Percentiles rank a stretch among this genome's conserved stretches.
Evolutionary conservation across 768 basidiomycete genomes (phyloP).

Genomic region (Pisolithus marmoratus): DNA sequence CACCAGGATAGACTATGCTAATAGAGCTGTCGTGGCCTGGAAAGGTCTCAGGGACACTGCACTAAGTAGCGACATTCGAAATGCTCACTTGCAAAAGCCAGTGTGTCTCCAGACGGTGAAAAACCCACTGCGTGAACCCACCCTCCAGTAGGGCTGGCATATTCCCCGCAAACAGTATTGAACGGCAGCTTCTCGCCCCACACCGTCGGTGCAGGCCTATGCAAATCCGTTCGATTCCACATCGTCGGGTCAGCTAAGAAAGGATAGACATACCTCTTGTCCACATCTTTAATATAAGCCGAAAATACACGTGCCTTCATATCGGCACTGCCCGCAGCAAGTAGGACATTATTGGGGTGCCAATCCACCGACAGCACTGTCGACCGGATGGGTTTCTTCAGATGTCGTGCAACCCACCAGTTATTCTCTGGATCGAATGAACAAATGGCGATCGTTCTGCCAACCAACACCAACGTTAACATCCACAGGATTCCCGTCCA

Average conservation of each 20-base stretch:
- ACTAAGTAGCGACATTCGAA: background rate
- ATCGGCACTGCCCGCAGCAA: conserved; percentile 96
- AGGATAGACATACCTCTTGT: conserved; percentile 62
- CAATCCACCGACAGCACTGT: conserved; percentile 94
- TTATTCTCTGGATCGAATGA: conserved; percentile 97
- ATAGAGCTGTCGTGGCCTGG: conserved; percentile 89
- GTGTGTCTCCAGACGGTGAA: conserved; percentile 90
- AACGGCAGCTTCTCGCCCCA: conserved; percentile 99
- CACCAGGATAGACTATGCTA: conserved; percentile 80
- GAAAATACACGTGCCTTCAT: conserved; percentile 98
- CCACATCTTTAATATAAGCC: conserved; percentile 97
- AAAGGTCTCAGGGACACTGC: background rate
- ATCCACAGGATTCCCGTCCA: background rate
- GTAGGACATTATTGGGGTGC: conserved; percentile 98
- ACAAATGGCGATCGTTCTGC: conserved; percentile 89
- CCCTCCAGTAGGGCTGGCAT: conserved; percentile 80
- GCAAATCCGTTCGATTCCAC: conserved; percentile 3
- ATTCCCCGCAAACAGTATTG: conserved; percentile 96
- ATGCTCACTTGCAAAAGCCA: conserved; percentile 87
- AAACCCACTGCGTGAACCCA: conserved; percentile 98
- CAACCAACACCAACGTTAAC: background rate
- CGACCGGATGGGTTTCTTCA: conserved; percentile 96
- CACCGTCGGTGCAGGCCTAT: conserved; percentile 77
- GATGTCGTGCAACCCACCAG: conserved; percentile 97
- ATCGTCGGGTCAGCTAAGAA: background rate